Evolutionary conservation across 805 yeast species (phyloP), one percentile per base, ranked within the genome.

Genomic region (Allodekkera sacchari): DNA sequence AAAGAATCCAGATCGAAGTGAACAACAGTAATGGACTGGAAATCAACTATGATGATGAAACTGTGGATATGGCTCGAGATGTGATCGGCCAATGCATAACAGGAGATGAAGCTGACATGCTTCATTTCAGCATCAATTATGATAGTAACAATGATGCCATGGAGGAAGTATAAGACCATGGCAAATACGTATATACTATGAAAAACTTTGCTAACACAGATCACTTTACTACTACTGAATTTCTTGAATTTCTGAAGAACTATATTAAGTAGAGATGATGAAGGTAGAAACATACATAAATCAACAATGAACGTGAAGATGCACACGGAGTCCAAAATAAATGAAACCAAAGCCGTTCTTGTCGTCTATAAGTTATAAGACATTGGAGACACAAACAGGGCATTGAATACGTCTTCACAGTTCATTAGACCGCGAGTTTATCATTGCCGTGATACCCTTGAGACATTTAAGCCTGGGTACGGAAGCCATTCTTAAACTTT

Each of bases 401-500:
- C n/a, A n/a, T n/a, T n/a, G n/a, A n/a, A n/a, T n/a, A n/a, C n/a
- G n/a, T n/a, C n/a, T n/a, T n/a, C n/a, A n/a, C n/a, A n/a, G n/a
- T 18, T 30, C 11, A 22, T n/a, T 12, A 12, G 12, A 23, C 11
- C 18, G 17, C 16, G 18, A 18, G 22, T n/a, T n/a, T n/a, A n/a
- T n/a, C n/a, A n/a, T n/a, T 22, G 13, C 13, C 10, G n/a, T 12
- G 13, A 22, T 22, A 22, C 13, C 13, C n/a, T 22, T 22, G n/a
- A 22, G 25, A 12, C 18, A 34, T 37, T 45, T 45, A 48, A 36
- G 39, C 52, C 43, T 51, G 53, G 58, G 95, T 64, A 71, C 84
- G 96, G 96, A 92, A 92, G 66, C 87, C 94, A 80, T 89, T 89
- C 83, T 88, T 84, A 83, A 89, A 89, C 77, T 87, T 84, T 80